Base-by-base conservation (phyloP, 164 flowering plant genomes). In the Stephania japonica region DNA sequence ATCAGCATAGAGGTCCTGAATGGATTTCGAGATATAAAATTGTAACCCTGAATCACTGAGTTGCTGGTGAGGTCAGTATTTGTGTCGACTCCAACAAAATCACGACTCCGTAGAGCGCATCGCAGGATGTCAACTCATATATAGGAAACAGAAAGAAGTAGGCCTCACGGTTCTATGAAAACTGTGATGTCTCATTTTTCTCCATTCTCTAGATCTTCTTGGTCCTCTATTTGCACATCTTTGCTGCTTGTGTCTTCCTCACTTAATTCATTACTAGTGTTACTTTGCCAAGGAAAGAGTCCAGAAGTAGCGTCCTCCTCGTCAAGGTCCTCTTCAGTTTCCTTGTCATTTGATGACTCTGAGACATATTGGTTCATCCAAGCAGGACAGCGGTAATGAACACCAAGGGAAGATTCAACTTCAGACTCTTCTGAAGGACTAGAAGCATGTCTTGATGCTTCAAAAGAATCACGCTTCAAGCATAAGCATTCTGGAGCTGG, bases 401-500 rank as follows among this genome's bases (percentile, higher is more conserved):
- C 78, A 24, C 89, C 85, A 43, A 90, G 80, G 69, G 81, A 75
- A 71, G 83, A 76, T 12, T 75, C 74, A 61, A 80, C 59, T 70
- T 73, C 80, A 5, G 80, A 69, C 19, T 66, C 72, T n/a, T 62
- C 65, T 70, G 83, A 73, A 73, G 84, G 81, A 77, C 72, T 77
- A 13, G 84, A 74, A 76, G 86, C 78, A 71, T 68, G 73, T 41
- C 27, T 5, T 47, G 81, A 70, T 43, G 56, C 53, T 64, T 76
- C 81, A 0, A 23, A 19, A 38, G 76, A 64, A 41, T 78, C 79
- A 19, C 66, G 53, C 61, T 83, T 85, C 72, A 70, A 65, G 79
- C 99, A 92, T 69, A 92, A 86, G 81, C 98, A 95, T 71, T 95
- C 98, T 12, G 98, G 98, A 63, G 87, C 83, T 6, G 99, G 98